Evolutionary conservation across 352 stramenopile species (phyloP), one percentile per base, ranked within the genome.

Genomic region (Phytopythium mirpurense): DNA sequence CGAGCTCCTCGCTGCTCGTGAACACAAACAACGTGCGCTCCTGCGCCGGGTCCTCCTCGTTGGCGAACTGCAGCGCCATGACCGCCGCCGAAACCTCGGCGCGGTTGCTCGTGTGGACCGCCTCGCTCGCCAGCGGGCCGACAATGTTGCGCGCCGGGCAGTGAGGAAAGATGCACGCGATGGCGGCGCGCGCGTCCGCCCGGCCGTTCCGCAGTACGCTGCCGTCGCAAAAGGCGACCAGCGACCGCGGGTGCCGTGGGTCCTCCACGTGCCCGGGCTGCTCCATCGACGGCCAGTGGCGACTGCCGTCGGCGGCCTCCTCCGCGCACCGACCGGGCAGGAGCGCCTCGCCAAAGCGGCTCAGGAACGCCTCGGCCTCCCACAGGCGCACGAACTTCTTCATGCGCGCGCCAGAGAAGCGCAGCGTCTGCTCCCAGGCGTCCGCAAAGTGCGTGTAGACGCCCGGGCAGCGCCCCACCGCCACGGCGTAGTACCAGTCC

Each of bases 331-430:
- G 48, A 7, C 2, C 27, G 3, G 27, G 26, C 27, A 51, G 5
- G n/a, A 41, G 19, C 21, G 5, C 45, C 51, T 31, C 44, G 42
- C 26, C 29, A 38, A 27, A 38, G 31, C 15, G 5, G 24, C 23
- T 36, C 12, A 81, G 21, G 40, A 78, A 80, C 35, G 57, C 54
- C 15, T 71, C 42, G 12, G 74, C 78, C 35, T 86, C 61, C 18
- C 46, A 37, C 29, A 65, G 49, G 18, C 60, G 67, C n/a, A 60
- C 31, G 42, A 89, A 86, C 42, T 84, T 87, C 49, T 89, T 87
- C 51, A 70, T 78, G 21, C 54, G 49, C 31, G 67, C 67, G 19
- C 63, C 61, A 9, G 65, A 43, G 42, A 68, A 84, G 12, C 72
- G 67, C 27, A 71, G 67, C 35, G 86, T 71, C 47, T 79, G 57